Percentiles rank a stretch among this genome's conserved stretches.
Evolutionary conservation across 306 rosid genomes (phyloP).

Genomic region (Dicorynia guianensis): DNA sequence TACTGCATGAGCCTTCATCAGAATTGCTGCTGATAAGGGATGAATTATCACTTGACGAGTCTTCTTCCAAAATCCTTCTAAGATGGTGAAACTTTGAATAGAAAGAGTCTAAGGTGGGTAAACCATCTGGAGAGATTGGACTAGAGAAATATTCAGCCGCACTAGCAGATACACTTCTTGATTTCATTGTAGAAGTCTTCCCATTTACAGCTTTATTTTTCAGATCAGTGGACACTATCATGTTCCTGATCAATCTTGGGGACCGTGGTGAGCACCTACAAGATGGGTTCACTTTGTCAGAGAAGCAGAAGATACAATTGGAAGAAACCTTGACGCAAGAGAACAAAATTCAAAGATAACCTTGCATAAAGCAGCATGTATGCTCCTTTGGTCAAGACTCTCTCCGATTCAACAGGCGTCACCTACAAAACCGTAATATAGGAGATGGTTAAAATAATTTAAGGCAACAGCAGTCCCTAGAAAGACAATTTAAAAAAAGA

Average conservation of each 20-base stretch:
- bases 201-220: constrained; percentile 54
- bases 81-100: constrained; percentile 52
- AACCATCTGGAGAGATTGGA: constrained; percentile 46
- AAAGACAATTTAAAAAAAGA: too few relatives aligned
- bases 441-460: constrained; percentile 5
- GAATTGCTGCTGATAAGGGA: constrained; percentile 83
- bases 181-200: constrained; percentile 47
- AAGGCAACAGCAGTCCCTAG: neutral
- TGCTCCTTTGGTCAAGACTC: constrained; percentile 81
- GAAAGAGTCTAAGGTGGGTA: constrained; percentile 55
- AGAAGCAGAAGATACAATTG: constrained; percentile 27
- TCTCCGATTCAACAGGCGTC: constrained; percentile 71
- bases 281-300: constrained; percentile 37
- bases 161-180: constrained; percentile 41
- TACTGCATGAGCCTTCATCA: constrained; percentile 88
- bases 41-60: constrained; percentile 88
- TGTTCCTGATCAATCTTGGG: constrained; percentile 76
- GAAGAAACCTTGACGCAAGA: neutral
- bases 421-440: constrained; percentile 61
- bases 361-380: constrained; percentile 96
- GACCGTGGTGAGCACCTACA: constrained; percentile 92
- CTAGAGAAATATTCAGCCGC: constrained; percentile 40
- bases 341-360: constrained; percentile 44
- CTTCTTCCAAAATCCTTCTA: constrained; percentile 70
- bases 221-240: constrained; percentile 56